A percentile compares a stretch with the other conserved stretches of the same genome.
Conservation (phyloP, 1,139 yeast species). For the Yamadazyma atmosphaerica region DNA sequence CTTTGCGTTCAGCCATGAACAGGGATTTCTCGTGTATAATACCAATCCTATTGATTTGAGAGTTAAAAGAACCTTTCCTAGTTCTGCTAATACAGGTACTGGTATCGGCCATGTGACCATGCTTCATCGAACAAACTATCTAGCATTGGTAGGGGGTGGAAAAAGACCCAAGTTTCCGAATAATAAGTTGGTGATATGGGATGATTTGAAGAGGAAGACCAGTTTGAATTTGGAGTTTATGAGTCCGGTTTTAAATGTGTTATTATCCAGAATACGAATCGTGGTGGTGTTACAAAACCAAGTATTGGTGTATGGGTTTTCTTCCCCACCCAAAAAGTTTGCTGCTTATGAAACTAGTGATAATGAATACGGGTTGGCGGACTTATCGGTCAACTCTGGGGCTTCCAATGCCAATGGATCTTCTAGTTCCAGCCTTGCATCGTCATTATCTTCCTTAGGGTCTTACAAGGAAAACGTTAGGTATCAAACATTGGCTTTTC, state of each 20-base stretch:
- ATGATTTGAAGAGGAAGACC: conserved; percentile 76
- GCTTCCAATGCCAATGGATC: conserved; percentile 9
- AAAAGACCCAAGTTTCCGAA: conserved; percentile 71
- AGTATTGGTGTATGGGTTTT: conserved; percentile 76
- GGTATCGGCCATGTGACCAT: conserved; percentile 79
- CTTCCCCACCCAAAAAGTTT: conserved; percentile 71
- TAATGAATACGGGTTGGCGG: conserved; percentile 71
- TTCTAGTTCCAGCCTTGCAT: conserved; percentile 2
- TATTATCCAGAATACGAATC: conserved; percentile 72
- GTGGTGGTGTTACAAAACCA: conserved; percentile 68
- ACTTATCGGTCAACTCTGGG: conserved; percentile 43
- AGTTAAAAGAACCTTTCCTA: conserved; percentile 59
- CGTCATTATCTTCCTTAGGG: conserved; percentile 18
- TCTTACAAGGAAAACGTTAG: conserved; percentile 23
- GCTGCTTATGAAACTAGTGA: conserved; percentile 72
- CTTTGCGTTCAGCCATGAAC: conserved; percentile 79
- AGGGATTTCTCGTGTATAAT: conserved; percentile 84
- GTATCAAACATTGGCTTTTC: conserved; percentile 67
- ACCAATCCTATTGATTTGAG: conserved; percentile 83
- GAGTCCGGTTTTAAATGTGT: conserved; percentile 71
- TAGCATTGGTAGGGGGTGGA: conserved; percentile 91
- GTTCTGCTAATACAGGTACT: conserved; percentile 26
- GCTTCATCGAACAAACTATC: conserved; percentile 87
- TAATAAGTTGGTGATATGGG: conserved; percentile 85
- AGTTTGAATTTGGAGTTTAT: conserved; percentile 75